phyloP scores from a whole-genome alignment of 176 grass and related monocot species.

The Dendrocalamus sinicus region DNA sequence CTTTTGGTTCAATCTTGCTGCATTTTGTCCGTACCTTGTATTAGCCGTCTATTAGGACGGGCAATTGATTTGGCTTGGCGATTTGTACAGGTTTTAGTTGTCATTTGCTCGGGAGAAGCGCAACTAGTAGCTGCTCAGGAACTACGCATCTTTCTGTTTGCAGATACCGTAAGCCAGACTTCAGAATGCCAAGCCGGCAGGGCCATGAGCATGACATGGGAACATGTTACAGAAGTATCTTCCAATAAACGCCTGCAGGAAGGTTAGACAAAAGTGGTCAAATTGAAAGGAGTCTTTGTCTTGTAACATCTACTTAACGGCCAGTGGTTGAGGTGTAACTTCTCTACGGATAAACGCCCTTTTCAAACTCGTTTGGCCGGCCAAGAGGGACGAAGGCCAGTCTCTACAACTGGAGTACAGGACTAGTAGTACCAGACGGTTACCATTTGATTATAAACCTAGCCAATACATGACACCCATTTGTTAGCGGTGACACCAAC shows the following conservation, averaged over 20 bases:
- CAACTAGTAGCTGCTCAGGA: background rate
- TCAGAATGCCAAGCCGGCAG: background rate
- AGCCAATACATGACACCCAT: background rate
- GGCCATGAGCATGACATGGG: background rate
- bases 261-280: slow-evolving; percentile 12
- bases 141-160: background rate
- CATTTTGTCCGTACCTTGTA: background rate
- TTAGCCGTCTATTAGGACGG: background rate
- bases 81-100: background rate
- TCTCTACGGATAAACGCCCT: background rate
- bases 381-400: background rate
- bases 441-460: background rate
- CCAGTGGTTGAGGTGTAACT: slow-evolving; percentile 45
- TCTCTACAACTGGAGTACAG: background rate
- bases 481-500: background rate
- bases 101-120: background rate
- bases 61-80: background rate
- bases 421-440: background rate
- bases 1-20: too few relatives aligned
- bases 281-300: background rate
- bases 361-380: background rate
- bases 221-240: background rate
- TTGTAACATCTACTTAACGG: slow-evolving; percentile 18
- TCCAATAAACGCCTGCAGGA: background rate
- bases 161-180: background rate